Evolutionary conservation across 306 rosid species (phyloP).

Genomic region (Albizia julibrissin): DNA sequence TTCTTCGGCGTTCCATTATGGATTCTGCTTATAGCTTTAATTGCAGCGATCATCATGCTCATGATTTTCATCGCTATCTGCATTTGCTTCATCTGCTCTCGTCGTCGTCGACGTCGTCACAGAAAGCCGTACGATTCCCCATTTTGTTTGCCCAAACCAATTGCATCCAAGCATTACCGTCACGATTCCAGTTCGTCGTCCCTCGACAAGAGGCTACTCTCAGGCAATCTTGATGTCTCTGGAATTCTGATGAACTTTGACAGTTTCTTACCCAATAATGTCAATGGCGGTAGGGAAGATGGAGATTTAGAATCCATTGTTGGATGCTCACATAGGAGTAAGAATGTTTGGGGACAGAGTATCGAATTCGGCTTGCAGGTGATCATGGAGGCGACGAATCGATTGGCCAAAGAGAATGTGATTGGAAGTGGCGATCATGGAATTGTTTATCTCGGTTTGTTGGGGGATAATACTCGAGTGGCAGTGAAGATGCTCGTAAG

Average conservation of each 20-base stretch:
- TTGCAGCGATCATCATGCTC: constrained; percentile 20
- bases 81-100: constrained; percentile 23
- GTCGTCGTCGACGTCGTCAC: not conserved
- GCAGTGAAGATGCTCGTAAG: constrained; percentile 50
- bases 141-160: constrained; percentile 27
- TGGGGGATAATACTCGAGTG: constrained; percentile 46
- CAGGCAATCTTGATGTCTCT: constrained; percentile 28
- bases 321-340: constrained; percentile 4
- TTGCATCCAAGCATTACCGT: constrained; percentile 24
- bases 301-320: constrained; percentile 23
- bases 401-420: constrained; percentile 45
- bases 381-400: constrained; percentile 54
- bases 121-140: constrained; percentile 31
- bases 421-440: constrained; percentile 51
- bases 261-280: not conserved
- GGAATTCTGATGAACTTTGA: constrained; percentile 35
- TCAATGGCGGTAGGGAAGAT: not conserved
- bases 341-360: constrained; percentile 14
- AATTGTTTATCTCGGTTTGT: constrained; percentile 52
- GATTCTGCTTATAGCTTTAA: constrained; percentile 36
- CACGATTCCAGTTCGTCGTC: constrained; percentile 21
- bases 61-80: constrained; percentile 19
- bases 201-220: constrained; percentile 44
- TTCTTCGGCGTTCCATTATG: constrained; percentile 52
- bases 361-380: constrained; percentile 38